phyloP scores from a whole-genome alignment of 139 green algal genomes.

The Gonium pectorale region DNA sequence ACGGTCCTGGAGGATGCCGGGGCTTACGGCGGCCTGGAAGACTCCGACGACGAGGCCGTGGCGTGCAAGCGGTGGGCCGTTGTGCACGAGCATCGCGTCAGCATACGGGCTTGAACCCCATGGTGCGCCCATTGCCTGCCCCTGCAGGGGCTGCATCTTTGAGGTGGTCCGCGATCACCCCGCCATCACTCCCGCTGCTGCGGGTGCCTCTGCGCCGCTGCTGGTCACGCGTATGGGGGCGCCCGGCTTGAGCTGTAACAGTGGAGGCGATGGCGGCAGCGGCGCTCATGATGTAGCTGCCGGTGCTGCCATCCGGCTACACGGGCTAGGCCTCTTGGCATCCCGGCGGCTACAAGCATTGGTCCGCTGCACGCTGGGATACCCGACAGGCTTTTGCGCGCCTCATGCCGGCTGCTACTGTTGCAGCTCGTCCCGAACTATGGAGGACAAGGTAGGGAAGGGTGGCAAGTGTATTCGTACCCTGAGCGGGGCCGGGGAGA shows the following conservation, averaged over 20 bases:
- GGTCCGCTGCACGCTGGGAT: not conserved
- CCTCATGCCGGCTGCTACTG: not conserved
- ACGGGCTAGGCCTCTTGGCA: not conserved
- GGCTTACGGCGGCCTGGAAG: not conserved
- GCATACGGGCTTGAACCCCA: not conserved
- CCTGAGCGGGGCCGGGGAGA: not conserved
- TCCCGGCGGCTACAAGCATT: not conserved
- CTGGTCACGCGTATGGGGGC: no score
- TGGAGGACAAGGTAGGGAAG: not conserved
- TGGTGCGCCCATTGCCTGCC: not conserved
- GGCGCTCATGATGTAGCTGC: no score
- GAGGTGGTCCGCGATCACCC: not conserved
- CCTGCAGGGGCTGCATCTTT: constrained; percentile 32
- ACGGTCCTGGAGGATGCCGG: constrained; percentile 1
- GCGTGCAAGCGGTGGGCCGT: not conserved
- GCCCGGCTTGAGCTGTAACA: not conserved
- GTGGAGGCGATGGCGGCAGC: no score
- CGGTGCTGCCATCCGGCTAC: not conserved
- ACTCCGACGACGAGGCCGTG: not conserved
- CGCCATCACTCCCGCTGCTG: no score
- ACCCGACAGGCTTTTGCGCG: not conserved
- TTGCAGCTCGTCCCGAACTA: not conserved
- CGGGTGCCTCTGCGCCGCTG: no score
- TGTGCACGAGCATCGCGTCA: not conserved
- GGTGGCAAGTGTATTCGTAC: not conserved